Conservation (phyloP, 768 basidiomycete species). For the Chalciporus pseudorubinellus region DNA sequence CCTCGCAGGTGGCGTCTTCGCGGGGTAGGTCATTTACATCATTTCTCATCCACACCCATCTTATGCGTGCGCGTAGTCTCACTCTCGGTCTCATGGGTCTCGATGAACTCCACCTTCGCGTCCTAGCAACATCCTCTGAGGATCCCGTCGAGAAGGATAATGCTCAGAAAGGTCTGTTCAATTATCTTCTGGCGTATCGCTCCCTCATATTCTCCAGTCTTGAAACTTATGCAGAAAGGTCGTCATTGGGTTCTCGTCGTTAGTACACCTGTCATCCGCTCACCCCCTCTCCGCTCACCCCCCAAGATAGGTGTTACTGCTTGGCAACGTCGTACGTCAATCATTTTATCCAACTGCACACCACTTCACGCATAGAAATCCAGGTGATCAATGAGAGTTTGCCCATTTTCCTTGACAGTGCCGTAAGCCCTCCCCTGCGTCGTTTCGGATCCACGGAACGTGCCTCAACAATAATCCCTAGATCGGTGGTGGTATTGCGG, state of each 20-base stretch:
- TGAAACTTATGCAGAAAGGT: conserved; percentile 56
- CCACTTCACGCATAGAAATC: neutral
- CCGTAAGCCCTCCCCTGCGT: conserved; percentile 43
- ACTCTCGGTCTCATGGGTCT: conserved; percentile 94
- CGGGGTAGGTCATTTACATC: conserved; percentile 59
- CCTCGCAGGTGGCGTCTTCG: conserved; percentile 85
- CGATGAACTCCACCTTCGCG: conserved; percentile 87
- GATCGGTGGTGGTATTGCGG: conserved; percentile 70
- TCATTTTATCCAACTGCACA: too few species aligned
- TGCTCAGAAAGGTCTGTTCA: conserved; percentile 59
- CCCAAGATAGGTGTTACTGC: conserved; percentile 65
- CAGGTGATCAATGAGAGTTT: conserved; percentile 82
- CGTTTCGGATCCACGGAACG: conserved; percentile 70
- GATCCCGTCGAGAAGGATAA: conserved; percentile 63
- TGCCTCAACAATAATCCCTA: conserved; percentile 35
- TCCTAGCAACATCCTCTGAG: conserved; percentile 80
- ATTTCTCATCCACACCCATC: neutral
- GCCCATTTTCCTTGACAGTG: conserved; percentile 78
- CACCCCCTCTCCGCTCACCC: conserved; percentile 2
- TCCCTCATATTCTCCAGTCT: conserved; percentile 37
- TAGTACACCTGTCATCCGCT: conserved; percentile 11
- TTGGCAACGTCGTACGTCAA: conserved; percentile 78
- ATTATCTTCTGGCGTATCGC: neutral
- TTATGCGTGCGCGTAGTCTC: conserved; percentile 44
- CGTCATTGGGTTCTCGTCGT: conserved; percentile 96